phyloP scores from a whole-genome alignment of 805 yeast species.

The Kockiozyma suomiensis region DNA sequence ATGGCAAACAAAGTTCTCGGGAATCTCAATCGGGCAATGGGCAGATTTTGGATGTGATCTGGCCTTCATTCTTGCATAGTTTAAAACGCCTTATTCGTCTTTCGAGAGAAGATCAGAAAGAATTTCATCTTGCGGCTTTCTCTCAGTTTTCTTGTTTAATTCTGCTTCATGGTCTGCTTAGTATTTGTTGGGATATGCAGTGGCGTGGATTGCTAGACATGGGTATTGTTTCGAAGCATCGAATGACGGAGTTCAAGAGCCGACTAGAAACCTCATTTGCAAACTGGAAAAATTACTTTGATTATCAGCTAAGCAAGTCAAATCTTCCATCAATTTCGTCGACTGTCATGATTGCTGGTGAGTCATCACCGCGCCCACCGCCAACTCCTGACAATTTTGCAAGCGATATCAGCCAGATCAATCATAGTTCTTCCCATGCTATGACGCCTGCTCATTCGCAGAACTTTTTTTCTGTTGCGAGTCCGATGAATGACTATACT shows the following conservation, averaged over 20 bases:
- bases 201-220: slow-evolving; percentile 43
- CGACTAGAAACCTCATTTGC: slow-evolving; percentile 43
- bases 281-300: slow-evolving; percentile 47
- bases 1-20: neutral
- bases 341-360: slow-evolving; percentile 20
- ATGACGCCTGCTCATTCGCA: neutral
- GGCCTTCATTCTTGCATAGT: slow-evolving; percentile 32
- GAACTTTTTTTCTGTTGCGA: slow-evolving; percentile 6
- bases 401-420: neutral
- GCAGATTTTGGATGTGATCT: slow-evolving; percentile 5
- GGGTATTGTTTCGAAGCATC: slow-evolving; percentile 44
- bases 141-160: slow-evolving; percentile 47
- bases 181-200: slow-evolving; percentile 44
- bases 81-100: slow-evolving; percentile 29
- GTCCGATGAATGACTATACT: slow-evolving; percentile 34
- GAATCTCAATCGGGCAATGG: slow-evolving; percentile 1
- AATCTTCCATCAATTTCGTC: slow-evolving; percentile 30
- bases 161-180: slow-evolving; percentile 45
- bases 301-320: slow-evolving; percentile 41
- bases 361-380: slow-evolving; percentile 1
- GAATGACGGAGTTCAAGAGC: slow-evolving; percentile 41
- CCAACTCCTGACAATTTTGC: neutral
- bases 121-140: slow-evolving; percentile 21
- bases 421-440: neutral
- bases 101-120: slow-evolving; percentile 26